Conservation (phyloP, 2,329 filamentous ascomycete genomes). For the Penicillium brevicompactum region DNA sequence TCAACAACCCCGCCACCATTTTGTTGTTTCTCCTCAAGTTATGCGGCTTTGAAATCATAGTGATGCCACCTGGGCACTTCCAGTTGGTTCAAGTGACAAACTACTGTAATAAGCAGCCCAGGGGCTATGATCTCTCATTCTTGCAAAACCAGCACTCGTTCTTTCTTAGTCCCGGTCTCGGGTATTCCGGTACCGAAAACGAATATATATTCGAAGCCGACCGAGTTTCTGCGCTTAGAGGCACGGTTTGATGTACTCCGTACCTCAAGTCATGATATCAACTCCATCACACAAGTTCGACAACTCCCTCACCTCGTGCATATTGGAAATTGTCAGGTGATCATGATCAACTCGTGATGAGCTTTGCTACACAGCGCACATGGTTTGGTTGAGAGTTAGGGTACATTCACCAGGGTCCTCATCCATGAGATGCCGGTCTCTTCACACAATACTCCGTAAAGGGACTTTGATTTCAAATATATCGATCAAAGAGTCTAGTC, state of each 20-base stretch:
- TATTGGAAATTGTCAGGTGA: neutral
- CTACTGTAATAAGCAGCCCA: no score
- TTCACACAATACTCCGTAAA: neutral
- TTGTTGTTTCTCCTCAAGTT: neutral
- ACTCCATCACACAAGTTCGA: no score
- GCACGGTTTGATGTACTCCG: no score
- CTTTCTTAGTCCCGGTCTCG: neutral
- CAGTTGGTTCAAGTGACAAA: neutral
- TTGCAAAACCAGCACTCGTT: neutral
- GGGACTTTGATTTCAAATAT: no score
- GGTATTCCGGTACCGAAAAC: neutral
- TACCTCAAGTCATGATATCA: no score
- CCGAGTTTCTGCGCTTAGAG: no score
- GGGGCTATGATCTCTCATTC: no score
- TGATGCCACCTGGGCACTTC: neutral
- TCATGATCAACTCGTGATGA: neutral
- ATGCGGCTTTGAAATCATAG: no score
- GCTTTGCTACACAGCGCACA: no score
- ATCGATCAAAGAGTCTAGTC: no score
- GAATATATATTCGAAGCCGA: neutral
- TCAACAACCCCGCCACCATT: neutral
- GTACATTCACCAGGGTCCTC: neutral
- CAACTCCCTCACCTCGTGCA: neutral
- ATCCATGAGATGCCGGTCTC: neutral
- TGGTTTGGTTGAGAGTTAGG: neutral